Conservation (phyloP, 768 basidiomycete species). For the Megacollybia marginata region DNA sequence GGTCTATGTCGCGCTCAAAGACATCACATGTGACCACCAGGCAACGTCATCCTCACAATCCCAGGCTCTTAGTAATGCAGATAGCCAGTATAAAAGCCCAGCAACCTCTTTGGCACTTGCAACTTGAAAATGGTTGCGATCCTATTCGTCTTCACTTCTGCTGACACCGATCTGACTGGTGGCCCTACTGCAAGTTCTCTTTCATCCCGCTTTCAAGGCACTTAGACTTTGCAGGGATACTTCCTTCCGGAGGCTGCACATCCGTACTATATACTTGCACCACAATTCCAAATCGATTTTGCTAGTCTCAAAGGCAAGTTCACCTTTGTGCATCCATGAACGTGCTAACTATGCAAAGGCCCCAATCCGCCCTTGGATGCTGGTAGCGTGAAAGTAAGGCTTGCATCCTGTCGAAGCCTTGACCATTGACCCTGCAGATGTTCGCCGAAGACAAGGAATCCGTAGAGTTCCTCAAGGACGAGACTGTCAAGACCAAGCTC, state of each 20-base stretch:
- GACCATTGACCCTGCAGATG: neutral
- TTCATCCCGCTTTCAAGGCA: neutral
- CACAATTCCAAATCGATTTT: conserved; percentile 49
- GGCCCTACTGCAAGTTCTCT: conserved; percentile 34
- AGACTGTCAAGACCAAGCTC: conserved; percentile 28
- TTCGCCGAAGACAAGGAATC: conserved; percentile 4
- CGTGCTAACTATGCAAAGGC: too few species aligned
- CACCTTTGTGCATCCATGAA: neutral
- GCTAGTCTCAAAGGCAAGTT: conserved; percentile 44
- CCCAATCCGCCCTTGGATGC: conserved; percentile 67
- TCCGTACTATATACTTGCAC: conserved; percentile 52
- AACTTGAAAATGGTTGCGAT: conserved; percentile 34
- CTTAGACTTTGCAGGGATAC: conserved; percentile 45
- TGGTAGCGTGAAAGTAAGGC: conserved; percentile 38
- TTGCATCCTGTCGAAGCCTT: conserved; percentile 1
- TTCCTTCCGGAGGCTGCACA: conserved; percentile 73
- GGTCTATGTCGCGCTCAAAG: too few species aligned
- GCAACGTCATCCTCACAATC: too few species aligned
- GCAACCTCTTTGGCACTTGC: too few species aligned
- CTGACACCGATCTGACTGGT: conserved; percentile 46
- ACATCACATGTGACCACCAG: too few species aligned
- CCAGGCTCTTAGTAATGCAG: too few species aligned
- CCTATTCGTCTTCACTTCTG: conserved; percentile 74
- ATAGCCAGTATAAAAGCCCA: too few species aligned
- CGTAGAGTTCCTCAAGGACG: conserved; percentile 31